phyloP scores from a whole-genome alignment of 306 rosid genomes.

The Begonia masoniana region DNA sequence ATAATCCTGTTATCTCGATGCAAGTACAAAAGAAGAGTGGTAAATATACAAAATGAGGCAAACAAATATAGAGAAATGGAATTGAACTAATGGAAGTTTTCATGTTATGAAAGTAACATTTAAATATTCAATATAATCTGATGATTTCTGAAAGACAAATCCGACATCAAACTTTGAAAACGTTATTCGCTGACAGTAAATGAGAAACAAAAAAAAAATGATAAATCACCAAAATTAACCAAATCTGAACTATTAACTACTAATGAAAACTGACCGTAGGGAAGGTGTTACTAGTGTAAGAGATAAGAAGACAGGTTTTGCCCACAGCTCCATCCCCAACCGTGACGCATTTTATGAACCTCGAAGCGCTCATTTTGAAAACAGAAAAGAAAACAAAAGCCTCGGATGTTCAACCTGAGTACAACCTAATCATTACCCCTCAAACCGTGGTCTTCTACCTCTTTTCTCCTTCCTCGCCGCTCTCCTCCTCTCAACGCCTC shows the following conservation, averaged over 20 bases:
- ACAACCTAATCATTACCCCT: conserved; percentile 22
- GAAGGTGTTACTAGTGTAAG: conserved; percentile 97
- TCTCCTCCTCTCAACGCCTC: conserved; percentile 11
- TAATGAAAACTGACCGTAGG: conserved; percentile 53
- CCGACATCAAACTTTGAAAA: background rate
- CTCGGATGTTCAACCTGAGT: conserved; percentile 90
- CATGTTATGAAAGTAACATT: background rate
- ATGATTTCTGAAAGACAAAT: background rate
- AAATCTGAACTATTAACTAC: background rate
- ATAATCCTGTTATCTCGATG: conserved; percentile 16
- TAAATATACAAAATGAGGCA: background rate
- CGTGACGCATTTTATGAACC: conserved; percentile 97
- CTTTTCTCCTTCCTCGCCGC: conserved; percentile 5
- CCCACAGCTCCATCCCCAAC: conserved; percentile 99
- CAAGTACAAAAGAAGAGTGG: conserved; percentile 2
- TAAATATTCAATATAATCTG: background rate
- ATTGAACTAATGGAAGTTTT: too few species aligned
- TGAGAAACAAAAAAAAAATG: background rate
- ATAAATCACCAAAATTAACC: background rate
- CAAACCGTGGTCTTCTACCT: conserved; percentile 25
- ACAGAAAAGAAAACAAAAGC: conserved; percentile 21
- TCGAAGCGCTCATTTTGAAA: conserved; percentile 83
- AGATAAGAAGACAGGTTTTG: conserved; percentile 92
- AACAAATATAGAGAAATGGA: background rate
- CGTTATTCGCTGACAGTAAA: background rate